These are phyloP conservation scores for Beauveria bassiana DNA, from an alignment of 2,329 filamentous ascomycete species.

Conservation along the genomic window DNA sequence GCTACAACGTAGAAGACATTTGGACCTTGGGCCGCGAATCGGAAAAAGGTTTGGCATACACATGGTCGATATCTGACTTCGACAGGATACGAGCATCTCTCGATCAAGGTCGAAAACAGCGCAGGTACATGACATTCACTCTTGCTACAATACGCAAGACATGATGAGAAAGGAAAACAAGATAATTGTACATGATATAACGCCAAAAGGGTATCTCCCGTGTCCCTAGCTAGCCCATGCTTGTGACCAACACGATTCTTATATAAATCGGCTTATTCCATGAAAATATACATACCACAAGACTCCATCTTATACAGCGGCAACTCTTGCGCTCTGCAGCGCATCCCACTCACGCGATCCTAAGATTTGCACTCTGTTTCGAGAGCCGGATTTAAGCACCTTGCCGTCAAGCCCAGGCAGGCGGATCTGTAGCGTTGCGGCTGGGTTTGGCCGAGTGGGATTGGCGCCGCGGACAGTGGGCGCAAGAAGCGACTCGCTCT, in stretches of 20 bases:
- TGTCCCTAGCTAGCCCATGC: neutral
- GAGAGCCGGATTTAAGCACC: constrained; percentile 26
- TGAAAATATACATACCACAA: constrained; percentile 9
- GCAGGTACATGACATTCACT: neutral
- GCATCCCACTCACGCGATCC: constrained; percentile 49
- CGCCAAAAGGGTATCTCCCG: constrained; percentile 5
- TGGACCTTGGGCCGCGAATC: neutral
- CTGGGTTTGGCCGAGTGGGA: constrained; percentile 19
- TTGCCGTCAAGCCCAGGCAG: constrained; percentile 39
- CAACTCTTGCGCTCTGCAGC: constrained; percentile 36
- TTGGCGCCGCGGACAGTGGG: constrained; percentile 11
- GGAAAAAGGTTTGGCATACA: neutral
- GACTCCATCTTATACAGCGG: constrained; percentile 19
- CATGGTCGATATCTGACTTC: neutral
- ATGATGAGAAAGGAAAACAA: neutral
- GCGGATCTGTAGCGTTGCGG: constrained; percentile 43
- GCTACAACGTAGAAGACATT: neutral
- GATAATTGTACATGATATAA: constrained; percentile 9
- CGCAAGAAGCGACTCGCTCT: constrained; percentile 33
- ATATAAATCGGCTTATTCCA: neutral
- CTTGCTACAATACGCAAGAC: constrained; percentile 1
- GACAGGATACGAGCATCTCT: neutral
- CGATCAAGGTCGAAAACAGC: no score
- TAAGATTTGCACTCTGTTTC: constrained; percentile 41
- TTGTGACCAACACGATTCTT: neutral